Conservation (phyloP, 106 monocot genomes). For the Phalaenopsis aphrodite region DNA sequence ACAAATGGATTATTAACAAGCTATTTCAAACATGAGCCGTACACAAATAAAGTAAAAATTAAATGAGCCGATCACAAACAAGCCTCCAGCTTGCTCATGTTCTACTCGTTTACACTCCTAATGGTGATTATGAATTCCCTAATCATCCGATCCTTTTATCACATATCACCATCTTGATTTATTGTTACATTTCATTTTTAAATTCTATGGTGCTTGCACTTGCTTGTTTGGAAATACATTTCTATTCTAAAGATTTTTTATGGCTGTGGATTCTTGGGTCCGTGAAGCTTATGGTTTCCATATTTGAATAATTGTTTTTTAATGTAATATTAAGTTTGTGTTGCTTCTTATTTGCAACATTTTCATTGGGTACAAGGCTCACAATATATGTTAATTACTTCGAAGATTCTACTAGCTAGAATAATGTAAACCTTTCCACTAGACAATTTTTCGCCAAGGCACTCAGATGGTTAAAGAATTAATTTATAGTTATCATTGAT, state of each 20-base stretch:
- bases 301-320: background rate
- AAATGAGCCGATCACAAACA: too few relatives aligned
- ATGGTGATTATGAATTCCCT: background rate
- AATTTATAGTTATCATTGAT: background rate
- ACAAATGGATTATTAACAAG: too few relatives aligned
- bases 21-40: too few relatives aligned
- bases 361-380: too few relatives aligned
- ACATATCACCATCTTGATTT: background rate
- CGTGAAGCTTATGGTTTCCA: background rate
- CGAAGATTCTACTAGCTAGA: background rate
- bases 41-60: too few relatives aligned
- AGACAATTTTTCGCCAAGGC: background rate
- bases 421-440: background rate
- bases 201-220: background rate
- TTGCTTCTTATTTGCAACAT: background rate
- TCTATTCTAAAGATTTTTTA: background rate
- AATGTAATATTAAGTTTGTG: background rate
- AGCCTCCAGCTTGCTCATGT: too few relatives aligned
- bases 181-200: background rate
- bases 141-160: background rate
- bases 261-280: background rate
- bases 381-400: background rate
- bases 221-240: background rate
- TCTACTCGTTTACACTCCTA: too few relatives aligned
- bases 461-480: background rate